These are phyloP conservation scores for Petunia axillaris DNA, from an alignment of 257 asterid genomes.

Conservation along the genomic window DNA sequence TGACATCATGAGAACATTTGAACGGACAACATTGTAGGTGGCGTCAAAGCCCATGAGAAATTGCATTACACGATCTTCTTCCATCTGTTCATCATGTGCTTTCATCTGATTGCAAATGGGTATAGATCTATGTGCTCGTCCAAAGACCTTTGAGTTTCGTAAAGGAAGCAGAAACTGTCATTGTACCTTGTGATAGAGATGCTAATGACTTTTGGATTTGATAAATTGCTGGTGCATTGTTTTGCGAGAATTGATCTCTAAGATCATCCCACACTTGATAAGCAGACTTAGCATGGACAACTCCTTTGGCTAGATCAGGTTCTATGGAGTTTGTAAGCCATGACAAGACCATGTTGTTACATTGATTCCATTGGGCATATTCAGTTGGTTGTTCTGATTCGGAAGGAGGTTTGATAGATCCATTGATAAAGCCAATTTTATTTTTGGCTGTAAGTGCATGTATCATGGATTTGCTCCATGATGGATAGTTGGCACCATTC, in stretches of 20 bases:
- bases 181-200: not conserved
- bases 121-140: not conserved
- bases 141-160: not conserved
- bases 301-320: not conserved
- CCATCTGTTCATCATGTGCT: no score
- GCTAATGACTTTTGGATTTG: not conserved
- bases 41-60: no score
- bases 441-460: not conserved
- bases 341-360: not conserved
- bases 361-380: not conserved
- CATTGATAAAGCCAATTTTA: not conserved
- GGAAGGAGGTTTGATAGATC: not conserved
- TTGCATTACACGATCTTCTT: no score
- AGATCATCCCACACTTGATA: not conserved
- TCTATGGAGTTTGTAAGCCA: not conserved
- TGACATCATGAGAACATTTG: no score
- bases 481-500: conserved; percentile 4
- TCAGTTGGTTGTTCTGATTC: not conserved
- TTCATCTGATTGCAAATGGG: no score
- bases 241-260: not conserved
- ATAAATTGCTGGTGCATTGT: not conserved
- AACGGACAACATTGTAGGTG: no score
- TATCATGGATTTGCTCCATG: not conserved
- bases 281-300: not conserved
- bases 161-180: not conserved